Conservation (phyloP, 257 asterid genomes). For the Solanum commersonii region DNA sequence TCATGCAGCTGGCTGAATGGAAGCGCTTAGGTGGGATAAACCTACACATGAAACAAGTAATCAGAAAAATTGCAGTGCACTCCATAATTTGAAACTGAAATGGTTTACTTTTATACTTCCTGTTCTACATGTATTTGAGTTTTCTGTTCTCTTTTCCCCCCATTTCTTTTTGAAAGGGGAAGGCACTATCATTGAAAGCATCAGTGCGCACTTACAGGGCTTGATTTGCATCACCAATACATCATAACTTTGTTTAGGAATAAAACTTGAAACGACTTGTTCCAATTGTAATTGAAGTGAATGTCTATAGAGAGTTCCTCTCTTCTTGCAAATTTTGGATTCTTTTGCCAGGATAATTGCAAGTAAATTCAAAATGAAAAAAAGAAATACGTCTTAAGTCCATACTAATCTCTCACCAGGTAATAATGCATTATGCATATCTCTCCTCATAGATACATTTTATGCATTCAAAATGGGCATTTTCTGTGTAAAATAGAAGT, state of each 20-base stretch:
- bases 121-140: background rate
- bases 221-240: background rate
- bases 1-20: slow-evolving; percentile 27
- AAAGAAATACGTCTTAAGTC: background rate
- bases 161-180: background rate
- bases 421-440: background rate
- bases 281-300: background rate
- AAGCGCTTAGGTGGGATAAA: slow-evolving; percentile 30
- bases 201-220: background rate
- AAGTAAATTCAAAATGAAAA: background rate
- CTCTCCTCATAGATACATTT: background rate
- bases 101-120: background rate
- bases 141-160: background rate
- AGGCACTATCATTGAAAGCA: background rate
- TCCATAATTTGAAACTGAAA: background rate
- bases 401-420: background rate
- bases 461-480: background rate
- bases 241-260: background rate
- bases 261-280: background rate
- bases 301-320: background rate
- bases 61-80: background rate
- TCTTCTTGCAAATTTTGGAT: background rate
- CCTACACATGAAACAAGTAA: slow-evolving; percentile 20
- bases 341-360: background rate
- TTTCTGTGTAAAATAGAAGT: background rate